A percentile compares a stretch with the other conserved stretches of the same genome.
Evolutionary conservation across 2,329 filamentous ascomycete genomes (phyloP).

Genomic region (Scedosporium minutisporum): DNA sequence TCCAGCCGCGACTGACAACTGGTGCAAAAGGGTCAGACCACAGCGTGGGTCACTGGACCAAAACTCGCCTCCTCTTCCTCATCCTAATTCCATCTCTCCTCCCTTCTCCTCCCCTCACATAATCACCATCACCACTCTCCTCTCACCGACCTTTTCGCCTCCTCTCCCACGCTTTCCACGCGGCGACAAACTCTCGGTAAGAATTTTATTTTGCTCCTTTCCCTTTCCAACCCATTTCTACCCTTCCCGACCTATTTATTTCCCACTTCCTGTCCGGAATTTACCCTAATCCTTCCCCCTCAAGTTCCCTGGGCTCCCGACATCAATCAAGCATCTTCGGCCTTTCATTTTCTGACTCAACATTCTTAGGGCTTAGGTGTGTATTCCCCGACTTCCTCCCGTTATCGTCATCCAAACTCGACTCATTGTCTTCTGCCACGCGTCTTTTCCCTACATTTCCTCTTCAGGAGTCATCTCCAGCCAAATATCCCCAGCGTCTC

Average conservation of each 20-base stretch:
- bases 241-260: conserved; percentile 13
- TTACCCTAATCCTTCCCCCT: conserved; percentile 10
- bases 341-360: conserved; percentile 13
- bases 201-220: conserved; percentile 3
- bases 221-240: conserved; percentile 11
- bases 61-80: conserved; percentile 9
- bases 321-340: conserved; percentile 9
- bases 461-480: too few species aligned
- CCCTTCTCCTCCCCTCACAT: conserved; percentile 10
- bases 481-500: not conserved
- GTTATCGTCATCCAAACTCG: not conserved
- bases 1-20: conserved; percentile 3
- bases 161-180: not conserved
- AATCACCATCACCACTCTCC: conserved; percentile 10
- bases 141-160: conserved; percentile 6
- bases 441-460: not conserved
- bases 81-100: not conserved
- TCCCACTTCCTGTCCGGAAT: conserved; percentile 11
- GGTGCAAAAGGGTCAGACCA: conserved; percentile 5
- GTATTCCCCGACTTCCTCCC: not conserved
- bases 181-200: conserved; percentile 4
- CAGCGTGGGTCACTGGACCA: conserved; percentile 7
- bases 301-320: not conserved
- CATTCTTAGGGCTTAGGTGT: conserved; percentile 2
- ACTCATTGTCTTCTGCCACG: not conserved